Percentiles rank a stretch among this genome's conserved stretches.
Evolutionary conservation across 768 basidiomycete species (phyloP).

Genomic region (Xerocomus potaroensis): DNA sequence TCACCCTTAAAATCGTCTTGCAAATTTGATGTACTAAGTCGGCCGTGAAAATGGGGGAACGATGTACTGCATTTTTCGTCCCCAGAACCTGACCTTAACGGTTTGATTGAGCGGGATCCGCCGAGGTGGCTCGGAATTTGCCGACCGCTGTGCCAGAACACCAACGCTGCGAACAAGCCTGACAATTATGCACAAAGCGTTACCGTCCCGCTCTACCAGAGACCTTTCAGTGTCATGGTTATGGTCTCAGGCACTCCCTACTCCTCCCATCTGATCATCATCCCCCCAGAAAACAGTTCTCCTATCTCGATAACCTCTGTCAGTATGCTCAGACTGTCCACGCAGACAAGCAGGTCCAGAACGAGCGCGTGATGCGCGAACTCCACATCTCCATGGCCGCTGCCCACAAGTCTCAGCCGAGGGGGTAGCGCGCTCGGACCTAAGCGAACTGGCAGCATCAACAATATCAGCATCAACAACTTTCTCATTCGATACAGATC

Average conservation of each 20-base stretch:
- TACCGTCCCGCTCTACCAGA: slow-evolving; percentile 85
- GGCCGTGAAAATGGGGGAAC: too few relatives aligned
- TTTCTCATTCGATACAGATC: slow-evolving; percentile 30
- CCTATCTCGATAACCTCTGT: slow-evolving; percentile 92
- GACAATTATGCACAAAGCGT: slow-evolving; percentile 59
- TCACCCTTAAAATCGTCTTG: too few relatives aligned
- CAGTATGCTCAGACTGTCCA: slow-evolving; percentile 98
- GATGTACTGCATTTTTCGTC: too few relatives aligned
- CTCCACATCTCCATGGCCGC: slow-evolving; percentile 80
- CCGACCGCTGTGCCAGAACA: too few relatives aligned
- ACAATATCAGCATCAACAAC: slow-evolving; percentile 26
- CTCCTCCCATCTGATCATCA: slow-evolving; percentile 21
- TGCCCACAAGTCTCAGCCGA: slow-evolving; percentile 37
- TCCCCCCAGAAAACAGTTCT: slow-evolving; percentile 85
- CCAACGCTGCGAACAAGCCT: too few relatives aligned
- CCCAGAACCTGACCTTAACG: too few relatives aligned
- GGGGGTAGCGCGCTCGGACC: slow-evolving; percentile 36
- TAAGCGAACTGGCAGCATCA: slow-evolving; percentile 34
- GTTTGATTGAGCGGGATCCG: too few relatives aligned
- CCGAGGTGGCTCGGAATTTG: too few relatives aligned
- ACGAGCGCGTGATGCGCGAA: slow-evolving; percentile 89
- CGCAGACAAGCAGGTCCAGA: slow-evolving; percentile 86
- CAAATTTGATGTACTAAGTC: too few relatives aligned
- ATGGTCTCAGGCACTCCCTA: slow-evolving; percentile 43
- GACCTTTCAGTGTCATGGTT: slow-evolving; percentile 93